Evolutionary conservation across 1,284 basidiomycete species (phyloP).

Genomic region (Ceratobasidium sp.): DNA sequence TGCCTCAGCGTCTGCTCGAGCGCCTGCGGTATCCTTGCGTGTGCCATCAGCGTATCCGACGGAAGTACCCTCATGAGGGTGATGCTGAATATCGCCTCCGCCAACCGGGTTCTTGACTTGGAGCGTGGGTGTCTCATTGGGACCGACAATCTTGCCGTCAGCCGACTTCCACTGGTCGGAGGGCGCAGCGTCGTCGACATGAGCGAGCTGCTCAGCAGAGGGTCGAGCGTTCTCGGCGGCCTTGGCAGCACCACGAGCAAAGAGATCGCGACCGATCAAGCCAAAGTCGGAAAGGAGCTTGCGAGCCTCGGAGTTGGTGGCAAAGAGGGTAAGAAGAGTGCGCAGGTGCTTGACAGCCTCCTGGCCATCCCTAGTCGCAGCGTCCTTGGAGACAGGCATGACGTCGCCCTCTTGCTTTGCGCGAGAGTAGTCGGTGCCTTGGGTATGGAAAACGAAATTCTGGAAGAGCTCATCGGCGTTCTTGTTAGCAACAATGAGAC

Average conservation of each 20-base stretch:
- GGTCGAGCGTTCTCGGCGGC: conserved; percentile 82
- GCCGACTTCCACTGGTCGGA: conserved; percentile 66
- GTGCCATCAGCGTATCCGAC: conserved; percentile 59
- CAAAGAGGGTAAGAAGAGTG: conserved; percentile 82
- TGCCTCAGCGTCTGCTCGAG: conserved; percentile 48
- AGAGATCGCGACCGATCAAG: conserved; percentile 86
- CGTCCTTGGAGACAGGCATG: conserved; percentile 68
- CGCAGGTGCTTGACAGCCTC: conserved; percentile 85
- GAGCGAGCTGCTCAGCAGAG: conserved; percentile 69
- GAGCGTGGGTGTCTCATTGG: conserved; percentile 65
- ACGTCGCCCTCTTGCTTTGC: conserved; percentile 64
- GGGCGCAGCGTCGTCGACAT: conserved; percentile 79
- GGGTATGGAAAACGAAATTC: conserved; percentile 84
- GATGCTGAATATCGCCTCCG: conserved; percentile 59
- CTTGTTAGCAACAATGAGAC: conserved; percentile 80
- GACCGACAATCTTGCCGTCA: conserved; percentile 63
- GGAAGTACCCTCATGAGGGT: conserved; percentile 63
- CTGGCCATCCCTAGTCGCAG: conserved; percentile 71
- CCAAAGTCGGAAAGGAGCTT: conserved; percentile 88
- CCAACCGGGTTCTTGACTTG: conserved; percentile 64
- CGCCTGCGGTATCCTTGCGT: conserved; percentile 53
- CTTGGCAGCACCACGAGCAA: conserved; percentile 81
- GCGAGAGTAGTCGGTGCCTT: conserved; percentile 65
- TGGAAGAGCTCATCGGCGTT: conserved; percentile 92
- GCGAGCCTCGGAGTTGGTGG: conserved; percentile 92